phyloP scores from a whole-genome alignment of 1,139 yeast genomes.

The Blastobotrys persicus region DNA sequence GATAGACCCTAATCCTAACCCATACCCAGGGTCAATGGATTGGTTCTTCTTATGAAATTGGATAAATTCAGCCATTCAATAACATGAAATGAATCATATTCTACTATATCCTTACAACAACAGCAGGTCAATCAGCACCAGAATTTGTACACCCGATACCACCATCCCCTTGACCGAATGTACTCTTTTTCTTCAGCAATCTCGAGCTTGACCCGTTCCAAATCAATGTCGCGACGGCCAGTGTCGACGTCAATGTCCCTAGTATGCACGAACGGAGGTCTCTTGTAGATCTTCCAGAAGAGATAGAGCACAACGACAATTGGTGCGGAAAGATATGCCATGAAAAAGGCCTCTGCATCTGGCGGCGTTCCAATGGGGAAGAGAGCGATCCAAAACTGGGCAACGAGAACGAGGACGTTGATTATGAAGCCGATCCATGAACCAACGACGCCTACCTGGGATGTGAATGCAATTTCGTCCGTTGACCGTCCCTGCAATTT shows the following conservation, averaged over 20 bases:
- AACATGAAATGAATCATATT: too few species aligned
- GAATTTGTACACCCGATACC: constrained; percentile 42
- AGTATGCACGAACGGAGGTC: constrained; percentile 40
- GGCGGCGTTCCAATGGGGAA: constrained; percentile 55
- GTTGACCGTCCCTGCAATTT: constrained; percentile 58
- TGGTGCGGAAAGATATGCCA: constrained; percentile 52
- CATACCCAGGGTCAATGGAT: too few species aligned
- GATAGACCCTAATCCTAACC: too few species aligned
- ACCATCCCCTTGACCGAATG: constrained; percentile 38
- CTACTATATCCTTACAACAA: too few species aligned
- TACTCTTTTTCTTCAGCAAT: constrained; percentile 47
- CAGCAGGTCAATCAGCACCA: constrained; percentile 44
- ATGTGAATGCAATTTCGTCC: constrained; percentile 63
- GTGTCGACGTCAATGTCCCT: constrained; percentile 55
- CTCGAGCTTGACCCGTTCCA: constrained; percentile 51
- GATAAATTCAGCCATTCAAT: too few species aligned
- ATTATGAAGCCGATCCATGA: constrained; percentile 65
- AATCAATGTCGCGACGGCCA: constrained; percentile 56
- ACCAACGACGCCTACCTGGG: constrained; percentile 72
- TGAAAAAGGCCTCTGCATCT: constrained; percentile 45
- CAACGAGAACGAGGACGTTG: constrained; percentile 53
- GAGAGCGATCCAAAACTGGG: constrained; percentile 79
- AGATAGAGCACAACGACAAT: constrained; percentile 49
- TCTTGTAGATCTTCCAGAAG: constrained; percentile 50
- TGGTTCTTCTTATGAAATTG: too few species aligned